A percentile compares a stretch with the other conserved stretches of the same genome.
phyloP scores from a whole-genome alignment of 2,329 filamentous ascomycete genomes.

The Gremmenia infestans region DNA sequence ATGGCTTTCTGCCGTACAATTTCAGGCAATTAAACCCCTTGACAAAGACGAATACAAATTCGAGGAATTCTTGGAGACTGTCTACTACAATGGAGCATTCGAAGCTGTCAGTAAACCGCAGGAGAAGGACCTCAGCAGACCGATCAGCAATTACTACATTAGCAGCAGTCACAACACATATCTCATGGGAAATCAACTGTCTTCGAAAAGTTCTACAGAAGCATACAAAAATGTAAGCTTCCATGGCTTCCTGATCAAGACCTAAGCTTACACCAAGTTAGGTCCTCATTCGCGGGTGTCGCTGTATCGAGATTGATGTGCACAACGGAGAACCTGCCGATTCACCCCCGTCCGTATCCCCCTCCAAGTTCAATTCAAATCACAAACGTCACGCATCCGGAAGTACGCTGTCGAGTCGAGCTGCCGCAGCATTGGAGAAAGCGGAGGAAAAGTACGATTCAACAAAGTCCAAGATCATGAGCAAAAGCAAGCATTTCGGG shows the following conservation, averaged over 20 bases:
- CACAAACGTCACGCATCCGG: conserved; percentile 37
- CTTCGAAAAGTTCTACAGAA: conserved; percentile 66
- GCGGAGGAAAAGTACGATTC: conserved; percentile 25
- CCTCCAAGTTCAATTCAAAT: conserved; percentile 33
- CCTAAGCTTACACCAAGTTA: conserved; percentile 30
- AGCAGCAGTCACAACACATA: conserved; percentile 96
- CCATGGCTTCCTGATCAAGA: background rate
- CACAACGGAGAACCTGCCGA: conserved; percentile 65
- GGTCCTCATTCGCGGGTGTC: conserved; percentile 71
- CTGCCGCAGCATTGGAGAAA: conserved; percentile 26
- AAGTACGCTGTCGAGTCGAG: conserved; percentile 31
- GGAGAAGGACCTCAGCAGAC: conserved; percentile 28
- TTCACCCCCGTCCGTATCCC: conserved; percentile 18
- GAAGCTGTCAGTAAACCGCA: conserved; percentile 20
- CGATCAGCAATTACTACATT: conserved; percentile 73
- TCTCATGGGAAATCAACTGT: conserved; percentile 78
- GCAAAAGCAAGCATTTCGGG: background rate
- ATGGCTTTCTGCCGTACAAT: conserved; percentile 49
- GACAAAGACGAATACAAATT: conserved; percentile 30
- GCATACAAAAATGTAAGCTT: conserved; percentile 67
- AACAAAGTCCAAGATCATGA: conserved; percentile 15
- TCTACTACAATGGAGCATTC: conserved; percentile 28
- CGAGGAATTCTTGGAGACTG: conserved; percentile 28
- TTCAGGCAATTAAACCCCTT: conserved; percentile 15
- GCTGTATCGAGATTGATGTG: conserved; percentile 92